A percentile compares a stretch with the other conserved stretches of the same genome.
These are phyloP conservation scores for Oxyria digyna DNA, from an alignment of 148 eudicot species.

Conservation along the genomic window DNA sequence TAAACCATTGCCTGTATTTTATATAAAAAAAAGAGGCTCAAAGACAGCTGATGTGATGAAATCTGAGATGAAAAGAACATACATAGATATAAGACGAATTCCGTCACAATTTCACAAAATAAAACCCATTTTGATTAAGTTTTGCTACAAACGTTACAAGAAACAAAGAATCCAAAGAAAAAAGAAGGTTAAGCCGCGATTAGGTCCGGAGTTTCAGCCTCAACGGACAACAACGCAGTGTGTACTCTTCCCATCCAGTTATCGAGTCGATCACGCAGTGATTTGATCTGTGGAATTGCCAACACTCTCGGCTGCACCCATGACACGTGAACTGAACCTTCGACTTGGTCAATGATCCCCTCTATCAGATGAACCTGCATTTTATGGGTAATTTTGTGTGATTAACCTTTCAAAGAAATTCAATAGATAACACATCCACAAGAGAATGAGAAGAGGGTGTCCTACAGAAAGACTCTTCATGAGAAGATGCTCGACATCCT, in stretches of 20 bases:
- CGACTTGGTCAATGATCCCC: slow-evolving; percentile 93
- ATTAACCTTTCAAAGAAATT: neutral
- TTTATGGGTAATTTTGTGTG: neutral
- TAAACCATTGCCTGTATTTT: too few species aligned
- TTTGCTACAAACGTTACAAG: slow-evolving; percentile 16
- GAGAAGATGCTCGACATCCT: slow-evolving; percentile 92
- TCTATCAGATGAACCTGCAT: slow-evolving; percentile 93
- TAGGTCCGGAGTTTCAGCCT: slow-evolving; percentile 92
- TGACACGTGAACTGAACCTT: slow-evolving; percentile 80
- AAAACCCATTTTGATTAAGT: neutral
- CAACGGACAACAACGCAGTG: slow-evolving; percentile 76
- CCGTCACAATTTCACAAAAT: neutral
- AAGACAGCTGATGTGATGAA: too few species aligned
- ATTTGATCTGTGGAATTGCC: slow-evolving; percentile 66
- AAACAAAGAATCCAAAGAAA: neutral
- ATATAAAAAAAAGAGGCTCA: too few species aligned
- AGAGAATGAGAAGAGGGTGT: neutral
- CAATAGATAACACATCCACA: neutral
- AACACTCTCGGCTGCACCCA: slow-evolving; percentile 99
- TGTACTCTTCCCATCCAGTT: slow-evolving; percentile 85
- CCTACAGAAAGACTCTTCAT: slow-evolving; percentile 99
- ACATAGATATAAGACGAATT: neutral
- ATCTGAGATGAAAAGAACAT: neutral
- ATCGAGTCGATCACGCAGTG: slow-evolving; percentile 70
- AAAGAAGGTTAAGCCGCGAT: slow-evolving; percentile 36